Conservation (phyloP, 495 filamentous ascomycete species). For the Penicillium soppii region DNA sequence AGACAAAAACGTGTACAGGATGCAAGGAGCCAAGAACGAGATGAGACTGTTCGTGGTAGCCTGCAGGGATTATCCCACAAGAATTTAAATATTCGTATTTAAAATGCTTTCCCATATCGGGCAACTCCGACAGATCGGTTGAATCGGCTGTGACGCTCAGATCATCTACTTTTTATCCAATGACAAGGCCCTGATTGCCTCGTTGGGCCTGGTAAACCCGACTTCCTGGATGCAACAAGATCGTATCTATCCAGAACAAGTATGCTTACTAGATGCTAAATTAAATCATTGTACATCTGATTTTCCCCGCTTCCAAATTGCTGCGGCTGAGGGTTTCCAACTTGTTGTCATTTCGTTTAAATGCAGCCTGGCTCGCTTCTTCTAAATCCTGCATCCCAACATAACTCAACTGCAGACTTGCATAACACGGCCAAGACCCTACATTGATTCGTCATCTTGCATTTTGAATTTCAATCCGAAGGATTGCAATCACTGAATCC, state of each 20-base stretch:
- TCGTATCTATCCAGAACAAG: not conserved
- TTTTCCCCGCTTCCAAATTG: slow-evolving; percentile 11
- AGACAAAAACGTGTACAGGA: slow-evolving; percentile 10
- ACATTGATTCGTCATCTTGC: not conserved
- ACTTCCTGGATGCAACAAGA: slow-evolving; percentile 5
- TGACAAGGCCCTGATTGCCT: not conserved
- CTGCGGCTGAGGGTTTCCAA: not conserved
- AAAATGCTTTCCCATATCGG: slow-evolving; percentile 7
- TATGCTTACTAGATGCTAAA: not conserved
- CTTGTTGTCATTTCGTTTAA: slow-evolving; percentile 6
- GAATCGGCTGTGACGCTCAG: slow-evolving; percentile 3
- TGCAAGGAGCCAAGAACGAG: slow-evolving; percentile 12
- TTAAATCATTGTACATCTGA: slow-evolving; percentile 9
- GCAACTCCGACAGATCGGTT: slow-evolving; percentile 16
- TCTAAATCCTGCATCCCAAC: slow-evolving; percentile 9
- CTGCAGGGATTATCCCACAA: slow-evolving; percentile 2
- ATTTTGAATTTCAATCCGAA: too few species aligned
- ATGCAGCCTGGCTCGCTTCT: slow-evolving; percentile 1
- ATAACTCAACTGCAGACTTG: not conserved
- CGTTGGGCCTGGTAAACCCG: not conserved
- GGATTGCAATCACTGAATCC: too few species aligned
- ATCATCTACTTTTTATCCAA: not conserved
- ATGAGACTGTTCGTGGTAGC: not conserved
- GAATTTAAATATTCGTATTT: slow-evolving; percentile 2
- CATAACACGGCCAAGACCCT: not conserved